These are phyloP conservation scores for Poterioochromonas sp. DNA, from an alignment of 352 stramenopile species.

Conservation along the genomic window DNA sequence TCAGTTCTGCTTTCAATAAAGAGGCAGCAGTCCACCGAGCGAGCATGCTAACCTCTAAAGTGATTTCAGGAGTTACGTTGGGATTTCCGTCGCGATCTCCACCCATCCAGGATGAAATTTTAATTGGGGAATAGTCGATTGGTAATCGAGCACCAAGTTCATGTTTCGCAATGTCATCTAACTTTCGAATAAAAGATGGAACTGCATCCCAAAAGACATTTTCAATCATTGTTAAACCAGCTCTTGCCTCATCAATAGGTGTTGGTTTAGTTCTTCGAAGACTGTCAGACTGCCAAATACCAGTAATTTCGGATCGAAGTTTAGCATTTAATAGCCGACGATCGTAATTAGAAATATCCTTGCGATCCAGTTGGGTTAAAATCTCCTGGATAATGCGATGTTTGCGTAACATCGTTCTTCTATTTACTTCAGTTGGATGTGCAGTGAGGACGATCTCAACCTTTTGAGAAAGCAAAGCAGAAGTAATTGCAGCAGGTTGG, in stretches of 20 bases:
- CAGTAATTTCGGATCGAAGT: slow-evolving; percentile 44
- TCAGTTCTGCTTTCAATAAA: slow-evolving; percentile 54
- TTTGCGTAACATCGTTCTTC: slow-evolving; percentile 65
- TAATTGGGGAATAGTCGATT: slow-evolving; percentile 55
- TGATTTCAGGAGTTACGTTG: slow-evolving; percentile 67
- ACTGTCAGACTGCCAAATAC: slow-evolving; percentile 53
- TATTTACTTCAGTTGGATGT: slow-evolving; percentile 74
- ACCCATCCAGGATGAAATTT: slow-evolving; percentile 72
- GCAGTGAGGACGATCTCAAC: slow-evolving; percentile 72
- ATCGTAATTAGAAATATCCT: slow-evolving; percentile 42
- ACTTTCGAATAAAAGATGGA: slow-evolving; percentile 62
- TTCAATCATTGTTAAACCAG: slow-evolving; percentile 62
- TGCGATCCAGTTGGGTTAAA: slow-evolving; percentile 44
- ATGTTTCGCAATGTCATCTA: slow-evolving; percentile 51
- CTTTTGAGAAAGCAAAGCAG: slow-evolving; percentile 58
- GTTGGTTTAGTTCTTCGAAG: slow-evolving; percentile 64
- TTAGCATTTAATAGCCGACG: slow-evolving; percentile 33
- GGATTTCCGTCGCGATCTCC: slow-evolving; percentile 70
- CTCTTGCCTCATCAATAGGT: slow-evolving; percentile 61
- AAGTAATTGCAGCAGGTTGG: slow-evolving; percentile 51
- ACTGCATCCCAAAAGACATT: slow-evolving; percentile 67
- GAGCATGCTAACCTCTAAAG: slow-evolving; percentile 54
- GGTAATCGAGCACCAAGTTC: slow-evolving; percentile 54
- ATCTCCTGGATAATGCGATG: slow-evolving; percentile 42
- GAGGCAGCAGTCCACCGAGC: slow-evolving; percentile 53